Evolutionary conservation across 352 stramenopile genomes (phyloP).

Genomic region (Phytophthora hibernalis): DNA sequence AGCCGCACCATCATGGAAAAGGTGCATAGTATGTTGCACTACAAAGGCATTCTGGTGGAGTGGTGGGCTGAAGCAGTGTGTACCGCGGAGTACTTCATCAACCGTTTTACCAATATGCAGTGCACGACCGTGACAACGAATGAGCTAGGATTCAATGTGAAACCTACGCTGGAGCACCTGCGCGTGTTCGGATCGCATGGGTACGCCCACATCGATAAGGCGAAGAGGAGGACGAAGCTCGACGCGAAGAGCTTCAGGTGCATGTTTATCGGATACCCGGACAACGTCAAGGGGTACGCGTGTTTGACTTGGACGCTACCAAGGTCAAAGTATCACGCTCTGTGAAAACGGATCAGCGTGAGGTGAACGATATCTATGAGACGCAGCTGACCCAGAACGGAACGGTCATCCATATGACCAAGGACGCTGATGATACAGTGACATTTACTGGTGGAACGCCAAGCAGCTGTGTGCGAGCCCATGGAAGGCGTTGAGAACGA

Average conservation of each 20-base stretch:
- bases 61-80: constrained; percentile 41
- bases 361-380: constrained; percentile 14
- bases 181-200: constrained; percentile 32
- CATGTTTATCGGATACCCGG: constrained; percentile 25
- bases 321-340: constrained; percentile 5
- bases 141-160: constrained; percentile 15
- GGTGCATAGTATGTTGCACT: constrained; percentile 29
- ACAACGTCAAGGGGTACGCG: constrained; percentile 21
- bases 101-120: constrained; percentile 11
- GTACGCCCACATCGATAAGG: constrained; percentile 26
- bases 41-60: constrained; percentile 13
- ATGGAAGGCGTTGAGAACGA: background rate
- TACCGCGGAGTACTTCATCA: constrained; percentile 34
- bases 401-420: background rate
- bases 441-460: background rate
- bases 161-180: constrained; percentile 12
- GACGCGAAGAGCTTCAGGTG: constrained; percentile 27
- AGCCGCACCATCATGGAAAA: constrained; percentile 31
- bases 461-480: background rate
- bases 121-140: constrained; percentile 7
- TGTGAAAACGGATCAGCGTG: constrained; percentile 12
- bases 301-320: constrained; percentile 10
- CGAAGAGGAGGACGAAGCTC: constrained; percentile 25
- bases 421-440: background rate
- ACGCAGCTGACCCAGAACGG: background rate